Evolutionary conservation across 164 flowering plant species (phyloP).

Genomic region (Vitis amurensis): DNA sequence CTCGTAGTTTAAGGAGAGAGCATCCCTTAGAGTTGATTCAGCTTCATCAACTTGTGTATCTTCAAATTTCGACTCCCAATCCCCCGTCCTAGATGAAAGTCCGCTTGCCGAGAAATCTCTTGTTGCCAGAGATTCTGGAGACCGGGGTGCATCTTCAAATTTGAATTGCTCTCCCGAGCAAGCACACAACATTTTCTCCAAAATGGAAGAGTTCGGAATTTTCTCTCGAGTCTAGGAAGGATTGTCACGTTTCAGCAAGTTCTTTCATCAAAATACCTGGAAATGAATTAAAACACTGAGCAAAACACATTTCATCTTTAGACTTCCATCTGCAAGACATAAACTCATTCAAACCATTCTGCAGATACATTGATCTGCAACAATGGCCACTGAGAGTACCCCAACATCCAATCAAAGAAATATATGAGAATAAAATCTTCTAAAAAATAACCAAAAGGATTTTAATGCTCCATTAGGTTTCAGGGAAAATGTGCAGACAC

Average conservation of each 20-base stretch:
- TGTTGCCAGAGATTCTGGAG: slow-evolving; percentile 92
- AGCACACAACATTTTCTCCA: slow-evolving; percentile 83
- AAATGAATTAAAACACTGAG: slow-evolving; percentile 3
- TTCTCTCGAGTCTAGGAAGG: not conserved
- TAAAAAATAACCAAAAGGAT: too few species aligned
- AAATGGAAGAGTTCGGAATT: slow-evolving; percentile 5
- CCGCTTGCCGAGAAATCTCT: slow-evolving; percentile 91
- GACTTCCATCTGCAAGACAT: not conserved
- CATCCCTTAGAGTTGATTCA: slow-evolving; percentile 93
- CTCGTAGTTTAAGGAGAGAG: slow-evolving; percentile 94
- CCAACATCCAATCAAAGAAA: not conserved
- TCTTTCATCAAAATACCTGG: slow-evolving; percentile 10
- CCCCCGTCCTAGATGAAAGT: slow-evolving; percentile 76
- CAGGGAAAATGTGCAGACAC: too few species aligned
- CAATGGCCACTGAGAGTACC: too few species aligned
- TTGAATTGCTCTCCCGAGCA: slow-evolving; percentile 98
- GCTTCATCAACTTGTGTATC: slow-evolving; percentile 93
- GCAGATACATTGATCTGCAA: not conserved
- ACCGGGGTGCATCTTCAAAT: slow-evolving; percentile 82
- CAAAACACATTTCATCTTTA: slow-evolving; percentile 5
- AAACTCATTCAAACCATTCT: not conserved
- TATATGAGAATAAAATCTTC: too few species aligned
- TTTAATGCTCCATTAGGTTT: too few species aligned
- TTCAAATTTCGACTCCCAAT: slow-evolving; percentile 82
- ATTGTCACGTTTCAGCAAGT: slow-evolving; percentile 11